Base-by-base conservation (phyloP, 805 yeast genomes). In the Suhomyces tanzawaensis region DNA sequence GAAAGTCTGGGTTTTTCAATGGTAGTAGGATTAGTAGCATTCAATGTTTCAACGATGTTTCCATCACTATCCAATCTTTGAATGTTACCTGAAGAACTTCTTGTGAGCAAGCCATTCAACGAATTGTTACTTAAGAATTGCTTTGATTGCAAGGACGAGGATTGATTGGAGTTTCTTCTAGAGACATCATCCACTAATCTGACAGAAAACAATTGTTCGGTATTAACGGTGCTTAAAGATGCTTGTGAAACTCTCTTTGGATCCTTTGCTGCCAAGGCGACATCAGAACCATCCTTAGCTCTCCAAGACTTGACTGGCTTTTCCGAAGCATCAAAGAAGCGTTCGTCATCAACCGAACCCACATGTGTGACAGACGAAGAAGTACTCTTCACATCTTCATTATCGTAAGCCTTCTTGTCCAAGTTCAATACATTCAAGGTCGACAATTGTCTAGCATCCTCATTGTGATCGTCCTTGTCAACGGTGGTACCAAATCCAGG, bases 191-290 rank as follows among this genome's bases (percentile, higher is more conserved):
- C 85, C 3, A 85, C 88, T 29, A 88, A 69, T 52, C 88, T 75
- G 26, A 89, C 87, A 4, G 86, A 83, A 53, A 88, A 73, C 32
- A 89, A 72, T 55, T 87, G 91, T 35, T 82, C 86, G 1, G 96
- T 87, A 22, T 90, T 81, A 23, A 90, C 90, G 0, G 96, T 88
- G 19, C 88, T 89, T 40, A 84, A 52, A 0, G 96, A 85, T 26
- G 74, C 76, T 39, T 78, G 69, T 7, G 95, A 82, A 24, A 76
- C 80, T 56, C 91, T 76, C 82, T 82, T 52, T 13, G 41, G 35
- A 9, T 28, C n/a, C 19, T 35, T 35, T 3, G 28, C n/a, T 12
- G 31, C 40, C 24, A 25, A 13, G 3, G 42, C 39, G 9, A 16
- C 37, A 46, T 46, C 72, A 4, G 66, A 57, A 16, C 46, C 46